These are phyloP conservation scores for Citropsis articulata DNA, from an alignment of 345 rosid species.

Conservation along the genomic window DNA sequence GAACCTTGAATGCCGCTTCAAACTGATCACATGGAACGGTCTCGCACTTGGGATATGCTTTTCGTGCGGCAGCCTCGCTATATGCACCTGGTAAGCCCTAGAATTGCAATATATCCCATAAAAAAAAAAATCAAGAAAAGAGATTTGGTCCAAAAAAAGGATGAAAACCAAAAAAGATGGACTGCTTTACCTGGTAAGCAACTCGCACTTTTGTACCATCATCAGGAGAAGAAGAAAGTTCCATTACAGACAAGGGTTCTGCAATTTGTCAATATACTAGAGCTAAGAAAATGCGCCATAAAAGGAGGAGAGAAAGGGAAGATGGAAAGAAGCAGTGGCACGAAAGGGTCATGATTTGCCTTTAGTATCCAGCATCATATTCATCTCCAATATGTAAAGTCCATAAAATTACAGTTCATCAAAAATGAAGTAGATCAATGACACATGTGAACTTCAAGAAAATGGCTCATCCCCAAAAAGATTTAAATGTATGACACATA, in stretches of 20 bases:
- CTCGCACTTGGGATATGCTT: conserved; percentile 86
- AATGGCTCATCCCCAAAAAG: neutral
- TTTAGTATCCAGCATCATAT: neutral
- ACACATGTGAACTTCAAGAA: neutral
- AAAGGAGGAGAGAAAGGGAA: neutral
- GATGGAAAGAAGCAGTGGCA: neutral
- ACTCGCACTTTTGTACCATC: conserved; percentile 63
- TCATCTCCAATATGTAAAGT: neutral
- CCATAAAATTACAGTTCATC: neutral
- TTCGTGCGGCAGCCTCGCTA: conserved; percentile 86
- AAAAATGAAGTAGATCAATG: neutral
- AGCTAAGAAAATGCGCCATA: neutral
- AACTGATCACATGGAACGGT: conserved; percentile 87
- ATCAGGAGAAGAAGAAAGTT: conserved; percentile 35
- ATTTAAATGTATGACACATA: neutral
- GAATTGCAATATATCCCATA: conserved; percentile 20
- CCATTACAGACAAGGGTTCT: conserved; percentile 71
- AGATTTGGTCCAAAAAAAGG: neutral
- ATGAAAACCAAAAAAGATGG: neutral
- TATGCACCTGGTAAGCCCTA: conserved; percentile 93
- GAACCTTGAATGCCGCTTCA: conserved; percentile 85
- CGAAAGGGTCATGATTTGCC: neutral
- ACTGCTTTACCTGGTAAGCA: conserved; percentile 73
- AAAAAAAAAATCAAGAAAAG: conserved; percentile 16
- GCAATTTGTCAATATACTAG: conserved; percentile 26